Evolutionary conservation across 331 rosid genomes (phyloP).

Genomic region (Quercus tomentella): DNA sequence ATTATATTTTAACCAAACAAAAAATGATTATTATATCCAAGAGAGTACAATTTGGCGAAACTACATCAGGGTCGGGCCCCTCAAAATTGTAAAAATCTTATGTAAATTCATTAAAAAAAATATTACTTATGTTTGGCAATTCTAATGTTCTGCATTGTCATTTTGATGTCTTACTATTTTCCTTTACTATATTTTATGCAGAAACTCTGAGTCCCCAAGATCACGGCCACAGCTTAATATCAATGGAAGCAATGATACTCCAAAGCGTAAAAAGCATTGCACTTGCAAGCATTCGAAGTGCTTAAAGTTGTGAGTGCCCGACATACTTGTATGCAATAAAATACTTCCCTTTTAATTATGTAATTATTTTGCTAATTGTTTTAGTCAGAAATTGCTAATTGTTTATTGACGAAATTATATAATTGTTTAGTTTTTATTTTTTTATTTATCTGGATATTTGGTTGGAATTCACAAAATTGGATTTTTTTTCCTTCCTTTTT

Average conservation of each 20-base stretch:
- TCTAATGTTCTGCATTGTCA: conserved; percentile 21
- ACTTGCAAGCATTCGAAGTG: conserved; percentile 91
- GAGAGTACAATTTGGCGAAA: too few species aligned
- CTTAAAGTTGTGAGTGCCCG: conserved; percentile 80
- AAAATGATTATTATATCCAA: too few species aligned
- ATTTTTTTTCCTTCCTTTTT: too few species aligned
- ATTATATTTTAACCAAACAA: background rate
- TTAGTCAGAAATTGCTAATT: background rate
- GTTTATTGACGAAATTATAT: background rate
- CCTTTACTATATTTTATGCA: conserved; percentile 22
- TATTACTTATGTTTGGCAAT: background rate
- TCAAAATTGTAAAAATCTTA: too few species aligned
- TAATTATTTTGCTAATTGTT: too few species aligned
- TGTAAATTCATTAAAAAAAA: too few species aligned
- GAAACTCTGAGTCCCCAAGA: conserved; percentile 92
- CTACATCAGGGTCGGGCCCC: too few species aligned
- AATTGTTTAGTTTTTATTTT: background rate
- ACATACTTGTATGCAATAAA: conserved; percentile 3
- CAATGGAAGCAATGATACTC: conserved; percentile 73
- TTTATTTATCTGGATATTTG: background rate
- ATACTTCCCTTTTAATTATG: background rate
- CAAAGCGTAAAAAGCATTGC: conserved; percentile 89
- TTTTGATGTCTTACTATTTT: background rate
- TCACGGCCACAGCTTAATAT: conserved; percentile 61
- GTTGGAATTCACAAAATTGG: background rate